Evolutionary conservation across 225 moss, liverwort and hornwort species (phyloP).

Genomic region (Polytrichum formosum): DNA sequence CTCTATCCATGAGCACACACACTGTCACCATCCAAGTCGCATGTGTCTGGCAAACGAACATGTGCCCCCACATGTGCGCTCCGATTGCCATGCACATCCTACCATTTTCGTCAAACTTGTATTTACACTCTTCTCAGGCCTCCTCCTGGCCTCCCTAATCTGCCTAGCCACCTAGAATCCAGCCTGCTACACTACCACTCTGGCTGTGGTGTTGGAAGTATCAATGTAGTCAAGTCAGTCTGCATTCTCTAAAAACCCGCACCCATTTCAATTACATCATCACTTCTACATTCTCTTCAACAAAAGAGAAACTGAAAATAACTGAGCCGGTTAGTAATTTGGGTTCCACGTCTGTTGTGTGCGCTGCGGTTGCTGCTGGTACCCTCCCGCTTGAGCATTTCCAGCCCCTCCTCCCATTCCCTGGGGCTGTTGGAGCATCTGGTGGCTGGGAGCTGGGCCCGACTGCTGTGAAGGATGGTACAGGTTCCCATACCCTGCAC

Average conservation of each 20-base stretch:
- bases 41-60: conserved; percentile 13
- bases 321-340: conserved; percentile 46
- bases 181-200: conserved; percentile 37
- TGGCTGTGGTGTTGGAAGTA: conserved; percentile 18
- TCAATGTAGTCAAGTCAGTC: conserved; percentile 23
- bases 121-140: conserved; percentile 76
- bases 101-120: conserved; percentile 60
- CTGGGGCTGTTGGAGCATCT: conserved; percentile 92
- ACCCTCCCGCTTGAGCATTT: conserved; percentile 49
- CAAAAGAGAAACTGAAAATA: neutral
- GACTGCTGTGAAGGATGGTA: conserved; percentile 97
- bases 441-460: conserved; percentile 70
- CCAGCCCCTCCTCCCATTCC: conserved; percentile 65
- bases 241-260: conserved; percentile 24
- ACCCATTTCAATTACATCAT: neutral
- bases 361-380: conserved; percentile 92
- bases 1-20: conserved; percentile 23
- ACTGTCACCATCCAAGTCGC: conserved; percentile 25
- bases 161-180: conserved; percentile 61
- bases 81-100: conserved; percentile 23
- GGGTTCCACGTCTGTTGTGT: conserved; percentile 83
- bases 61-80: neutral
- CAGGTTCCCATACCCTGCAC: conserved; percentile 58
- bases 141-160: conserved; percentile 44
- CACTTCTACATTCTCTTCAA: conserved; percentile 16